phyloP scores from a whole-genome alignment of 2,329 filamentous ascomycete genomes.

The Albifimbria verrucaria region DNA sequence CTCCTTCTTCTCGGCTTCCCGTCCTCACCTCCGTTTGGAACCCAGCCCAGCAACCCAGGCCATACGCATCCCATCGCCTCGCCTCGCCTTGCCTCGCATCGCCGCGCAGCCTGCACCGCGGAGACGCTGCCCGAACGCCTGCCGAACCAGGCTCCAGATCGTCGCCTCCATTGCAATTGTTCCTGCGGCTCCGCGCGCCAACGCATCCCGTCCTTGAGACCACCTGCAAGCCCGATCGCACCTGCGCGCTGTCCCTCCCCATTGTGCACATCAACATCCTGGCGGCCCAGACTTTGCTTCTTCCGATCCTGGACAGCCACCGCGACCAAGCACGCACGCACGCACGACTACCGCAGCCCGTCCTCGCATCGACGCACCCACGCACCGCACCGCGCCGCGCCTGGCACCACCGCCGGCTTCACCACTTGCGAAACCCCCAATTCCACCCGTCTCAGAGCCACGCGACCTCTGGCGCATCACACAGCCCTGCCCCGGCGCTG shows the following conservation, averaged over 20 bases:
- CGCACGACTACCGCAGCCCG: too few relatives aligned
- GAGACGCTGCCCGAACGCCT: background rate
- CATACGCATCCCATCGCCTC: too few relatives aligned
- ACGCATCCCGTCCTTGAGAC: background rate
- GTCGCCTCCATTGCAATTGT: background rate
- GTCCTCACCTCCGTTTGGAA: too few relatives aligned
- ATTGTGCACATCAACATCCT: background rate
- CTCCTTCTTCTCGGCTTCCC: too few relatives aligned
- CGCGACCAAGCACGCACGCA: background rate
- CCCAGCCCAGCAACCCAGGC: too few relatives aligned
- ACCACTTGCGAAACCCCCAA: background rate
- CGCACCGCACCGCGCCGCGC: background rate
- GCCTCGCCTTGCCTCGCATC: too few relatives aligned
- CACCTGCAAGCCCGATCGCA: background rate
- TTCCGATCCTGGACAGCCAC: background rate
- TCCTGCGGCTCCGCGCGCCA: background rate
- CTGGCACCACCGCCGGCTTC: background rate
- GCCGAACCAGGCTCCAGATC: background rate
- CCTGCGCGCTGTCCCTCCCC: background rate
- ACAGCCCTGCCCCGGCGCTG: background rate
- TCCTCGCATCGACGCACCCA: too few relatives aligned
- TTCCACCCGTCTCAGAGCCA: background rate
- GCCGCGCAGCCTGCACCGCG: too few relatives aligned
- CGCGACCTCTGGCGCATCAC: background rate
- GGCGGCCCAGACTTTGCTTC: background rate